Evolutionary conservation across 768 basidiomycete species (phyloP).

Genomic region (Suillus bovinus): DNA sequence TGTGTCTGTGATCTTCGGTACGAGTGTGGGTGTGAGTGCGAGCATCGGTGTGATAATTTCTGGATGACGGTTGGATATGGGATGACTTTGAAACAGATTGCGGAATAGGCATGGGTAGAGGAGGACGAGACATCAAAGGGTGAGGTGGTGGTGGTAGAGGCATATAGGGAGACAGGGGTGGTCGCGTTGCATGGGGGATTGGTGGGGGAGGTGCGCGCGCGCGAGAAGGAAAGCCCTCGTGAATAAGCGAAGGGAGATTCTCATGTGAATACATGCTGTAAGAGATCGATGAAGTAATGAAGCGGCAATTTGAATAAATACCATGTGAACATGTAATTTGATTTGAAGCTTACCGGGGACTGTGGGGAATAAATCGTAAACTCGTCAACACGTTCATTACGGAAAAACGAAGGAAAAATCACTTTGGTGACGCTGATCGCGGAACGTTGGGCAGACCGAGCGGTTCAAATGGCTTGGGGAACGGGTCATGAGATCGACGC

Average conservation of each 20-base stretch:
- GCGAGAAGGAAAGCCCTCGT: not conserved
- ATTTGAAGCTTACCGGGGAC: slow-evolving; percentile 28
- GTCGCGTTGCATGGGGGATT: slow-evolving; percentile 17
- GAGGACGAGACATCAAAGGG: not conserved
- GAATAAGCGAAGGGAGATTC: slow-evolving; percentile 19
- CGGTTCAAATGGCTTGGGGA: slow-evolving; percentile 21
- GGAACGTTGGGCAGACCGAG: slow-evolving; percentile 18
- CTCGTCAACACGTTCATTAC: slow-evolving; percentile 10
- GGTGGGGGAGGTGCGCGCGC: not conserved
- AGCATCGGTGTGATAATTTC: slow-evolving; percentile 10
- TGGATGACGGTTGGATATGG: slow-evolving; percentile 9
- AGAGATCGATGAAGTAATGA: not conserved
- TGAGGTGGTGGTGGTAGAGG: not conserved
- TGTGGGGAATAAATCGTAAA: slow-evolving; percentile 7
- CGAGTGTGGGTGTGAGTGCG: slow-evolving; percentile 2
- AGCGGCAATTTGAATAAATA: slow-evolving; percentile 14
- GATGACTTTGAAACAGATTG: slow-evolving; percentile 14
- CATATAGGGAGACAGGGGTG: slow-evolving; percentile 7
- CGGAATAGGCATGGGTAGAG: slow-evolving; percentile 8
- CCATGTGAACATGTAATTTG: slow-evolving; percentile 6
- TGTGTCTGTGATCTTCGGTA: slow-evolving; percentile 12
- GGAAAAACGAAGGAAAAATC: slow-evolving; percentile 7
- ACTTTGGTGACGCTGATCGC: slow-evolving; percentile 24
- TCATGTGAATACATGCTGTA: slow-evolving; percentile 23
- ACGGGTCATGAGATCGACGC: slow-evolving; percentile 20